A percentile compares a stretch with the other conserved stretches of the same genome.
Evolutionary conservation across 2,329 filamentous ascomycete genomes (phyloP).

Genomic region (Blastomyces parvus): DNA sequence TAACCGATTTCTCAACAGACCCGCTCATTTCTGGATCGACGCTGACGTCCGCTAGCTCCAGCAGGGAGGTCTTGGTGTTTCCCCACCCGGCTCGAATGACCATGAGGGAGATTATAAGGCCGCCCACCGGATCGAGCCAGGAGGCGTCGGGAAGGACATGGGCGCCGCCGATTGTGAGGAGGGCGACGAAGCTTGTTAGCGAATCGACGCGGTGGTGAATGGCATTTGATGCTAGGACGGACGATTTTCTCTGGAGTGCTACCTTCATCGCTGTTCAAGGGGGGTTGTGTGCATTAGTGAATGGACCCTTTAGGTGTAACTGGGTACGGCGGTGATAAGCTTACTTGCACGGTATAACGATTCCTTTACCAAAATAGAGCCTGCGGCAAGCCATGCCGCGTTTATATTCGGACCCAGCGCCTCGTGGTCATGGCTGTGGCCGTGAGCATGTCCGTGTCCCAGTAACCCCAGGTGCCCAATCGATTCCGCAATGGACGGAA

Average conservation of each 20-base stretch:
- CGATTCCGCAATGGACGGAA: conserved; percentile 53
- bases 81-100: conserved; percentile 82
- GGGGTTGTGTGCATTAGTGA: no score
- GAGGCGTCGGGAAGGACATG: conserved; percentile 76
- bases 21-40: conserved; percentile 76
- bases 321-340: conserved; percentile 29
- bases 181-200: conserved; percentile 84
- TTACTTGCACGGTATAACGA: conserved; percentile 94
- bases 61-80: conserved; percentile 72
- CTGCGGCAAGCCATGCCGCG: conserved; percentile 86
- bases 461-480: conserved; percentile 30
- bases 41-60: conserved; percentile 83
- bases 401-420: conserved; percentile 72
- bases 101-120: conserved; percentile 83
- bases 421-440: conserved; percentile 43
- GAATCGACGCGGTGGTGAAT: conserved; percentile 95
- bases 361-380: conserved; percentile 86
- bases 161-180: conserved; percentile 78
- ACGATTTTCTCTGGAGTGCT: conserved; percentile 85
- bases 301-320: neutral
- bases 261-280: conserved; percentile 72
- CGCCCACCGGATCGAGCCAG: conserved; percentile 91
- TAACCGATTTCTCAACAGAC: conserved; percentile 58
- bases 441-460: conserved; percentile 50
- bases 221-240: conserved; percentile 89